Percentiles rank a stretch among this genome's conserved stretches.
These are phyloP conservation scores for Euphorbia tirucalli DNA, from an alignment of 345 rosid species.

Conservation along the genomic window DNA sequence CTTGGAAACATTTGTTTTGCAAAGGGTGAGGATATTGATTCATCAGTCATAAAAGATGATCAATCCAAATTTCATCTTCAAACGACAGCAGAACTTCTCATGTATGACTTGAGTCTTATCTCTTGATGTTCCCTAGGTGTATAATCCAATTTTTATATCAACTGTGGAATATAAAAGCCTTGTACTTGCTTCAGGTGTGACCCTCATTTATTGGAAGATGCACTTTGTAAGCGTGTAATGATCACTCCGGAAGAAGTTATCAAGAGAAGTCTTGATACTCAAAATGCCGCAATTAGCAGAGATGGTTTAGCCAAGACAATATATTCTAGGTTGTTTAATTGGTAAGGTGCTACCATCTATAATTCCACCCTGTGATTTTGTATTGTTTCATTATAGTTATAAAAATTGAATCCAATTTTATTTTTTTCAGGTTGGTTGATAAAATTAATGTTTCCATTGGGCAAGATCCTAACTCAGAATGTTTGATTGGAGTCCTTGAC, in stretches of 20 bases:
- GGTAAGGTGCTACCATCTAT: constrained; percentile 42
- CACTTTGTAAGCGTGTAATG: constrained; percentile 77
- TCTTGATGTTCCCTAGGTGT: constrained; percentile 13
- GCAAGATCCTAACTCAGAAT: constrained; percentile 44
- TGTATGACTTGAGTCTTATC: constrained; percentile 36
- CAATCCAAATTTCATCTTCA: constrained; percentile 69
- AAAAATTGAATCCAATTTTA: constrained; percentile 8
- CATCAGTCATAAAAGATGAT: constrained; percentile 60
- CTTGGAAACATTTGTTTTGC: constrained; percentile 77
- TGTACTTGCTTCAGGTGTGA: constrained; percentile 62
- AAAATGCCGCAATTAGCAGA: constrained; percentile 69
- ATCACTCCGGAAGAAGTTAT: constrained; percentile 83
- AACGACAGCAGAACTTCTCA: constrained; percentile 77
- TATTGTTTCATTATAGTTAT: too few species aligned
- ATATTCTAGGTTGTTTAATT: constrained; percentile 81
- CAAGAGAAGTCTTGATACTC: constrained; percentile 73
- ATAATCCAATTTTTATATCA: constrained; percentile 15
- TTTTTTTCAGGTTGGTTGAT: constrained; percentile 68
- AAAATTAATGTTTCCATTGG: constrained; percentile 31
- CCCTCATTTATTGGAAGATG: constrained; percentile 57
- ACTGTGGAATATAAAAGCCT: constrained; percentile 7
- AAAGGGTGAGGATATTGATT: constrained; percentile 61
- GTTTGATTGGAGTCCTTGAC: constrained; percentile 83
- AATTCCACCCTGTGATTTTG: constrained; percentile 4
- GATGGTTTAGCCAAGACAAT: constrained; percentile 93